Percentiles rank a stretch among this genome's conserved stretches.
These are phyloP conservation scores for Sphagnurus paluster DNA, from an alignment of 1,284 basidiomycete species.

Conservation along the genomic window DNA sequence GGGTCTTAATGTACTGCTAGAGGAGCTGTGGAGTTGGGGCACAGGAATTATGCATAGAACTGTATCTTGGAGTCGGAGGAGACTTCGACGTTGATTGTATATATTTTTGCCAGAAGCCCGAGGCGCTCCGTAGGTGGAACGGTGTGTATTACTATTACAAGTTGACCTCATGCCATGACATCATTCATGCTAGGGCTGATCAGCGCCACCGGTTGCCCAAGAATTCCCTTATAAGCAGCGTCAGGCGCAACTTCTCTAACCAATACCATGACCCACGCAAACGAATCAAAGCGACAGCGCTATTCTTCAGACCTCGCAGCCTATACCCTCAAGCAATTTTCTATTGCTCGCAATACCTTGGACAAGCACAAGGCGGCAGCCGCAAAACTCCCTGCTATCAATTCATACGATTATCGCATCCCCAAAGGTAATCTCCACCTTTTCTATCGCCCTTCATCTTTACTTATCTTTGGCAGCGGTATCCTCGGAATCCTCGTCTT, in stretches of 20 bases:
- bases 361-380: slow-evolving; percentile 33
- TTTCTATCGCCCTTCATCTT: slow-evolving; percentile 14
- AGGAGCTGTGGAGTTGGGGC: slow-evolving; percentile 64
- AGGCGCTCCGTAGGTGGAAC: not conserved
- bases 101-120: slow-evolving; percentile 7
- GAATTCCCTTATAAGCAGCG: slow-evolving; percentile 8
- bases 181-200: slow-evolving; percentile 2
- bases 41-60: slow-evolving; percentile 35
- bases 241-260: not conserved
- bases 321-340: slow-evolving; percentile 49
- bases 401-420: slow-evolving; percentile 26
- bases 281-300: slow-evolving; percentile 27
- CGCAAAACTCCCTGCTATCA: slow-evolving; percentile 33
- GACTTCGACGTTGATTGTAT: slow-evolving; percentile 36
- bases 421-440: slow-evolving; percentile 20
- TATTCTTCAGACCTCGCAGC: slow-evolving; percentile 48
- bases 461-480: too few species aligned
- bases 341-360: slow-evolving; percentile 33
- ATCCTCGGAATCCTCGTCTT: too few species aligned
- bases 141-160: not conserved
- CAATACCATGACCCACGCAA: slow-evolving; percentile 25
- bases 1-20: slow-evolving; percentile 60
- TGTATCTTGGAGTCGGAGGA: slow-evolving; percentile 39
- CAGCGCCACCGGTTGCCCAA: slow-evolving; percentile 9
- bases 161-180: slow-evolving; percentile 6